Conservation (phyloP, 2,329 filamentous ascomycete genomes). For the Penicillium hordei region DNA sequence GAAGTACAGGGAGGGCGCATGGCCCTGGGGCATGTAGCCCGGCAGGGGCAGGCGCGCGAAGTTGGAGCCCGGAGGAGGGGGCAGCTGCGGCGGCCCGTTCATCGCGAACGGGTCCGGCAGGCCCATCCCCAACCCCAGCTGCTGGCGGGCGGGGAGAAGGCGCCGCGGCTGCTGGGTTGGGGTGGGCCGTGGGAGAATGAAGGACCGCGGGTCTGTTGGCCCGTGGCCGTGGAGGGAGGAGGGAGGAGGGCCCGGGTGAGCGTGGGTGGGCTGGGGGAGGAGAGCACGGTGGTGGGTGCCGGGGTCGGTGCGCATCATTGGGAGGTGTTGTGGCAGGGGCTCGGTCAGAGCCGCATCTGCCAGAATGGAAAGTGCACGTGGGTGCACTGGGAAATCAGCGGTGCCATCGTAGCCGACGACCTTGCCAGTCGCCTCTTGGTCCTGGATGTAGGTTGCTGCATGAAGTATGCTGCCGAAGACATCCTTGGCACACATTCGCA, state of each 20-base stretch:
- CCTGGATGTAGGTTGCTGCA: slow-evolving; percentile 29
- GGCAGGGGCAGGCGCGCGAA: slow-evolving; percentile 37
- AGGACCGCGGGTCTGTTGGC: slow-evolving; percentile 35
- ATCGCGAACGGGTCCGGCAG: slow-evolving; percentile 40
- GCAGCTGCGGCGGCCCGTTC: slow-evolving; percentile 40
- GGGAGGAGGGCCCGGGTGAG: slow-evolving; percentile 14
- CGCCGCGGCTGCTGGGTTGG: slow-evolving; percentile 38
- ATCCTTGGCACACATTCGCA: slow-evolving; percentile 26
- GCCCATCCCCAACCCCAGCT: slow-evolving; percentile 34
- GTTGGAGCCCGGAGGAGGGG: slow-evolving; percentile 41
- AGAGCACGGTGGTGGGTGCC: slow-evolving; percentile 41
- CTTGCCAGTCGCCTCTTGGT: slow-evolving; percentile 3
- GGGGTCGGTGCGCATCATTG: slow-evolving; percentile 43
- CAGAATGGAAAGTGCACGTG: slow-evolving; percentile 36
- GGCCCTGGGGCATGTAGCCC: slow-evolving; percentile 24
- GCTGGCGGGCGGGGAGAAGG: slow-evolving; percentile 38
- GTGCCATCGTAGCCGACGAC: slow-evolving; percentile 7
- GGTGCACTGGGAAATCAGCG: slow-evolving; percentile 12
- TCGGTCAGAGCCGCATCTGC: slow-evolving; percentile 34
- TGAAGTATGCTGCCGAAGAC: slow-evolving; percentile 31
- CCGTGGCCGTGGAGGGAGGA: slow-evolving; percentile 21
- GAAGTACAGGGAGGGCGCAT: slow-evolving; percentile 16
- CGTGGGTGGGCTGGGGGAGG: slow-evolving; percentile 30
- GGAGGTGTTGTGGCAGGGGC: slow-evolving; percentile 34
- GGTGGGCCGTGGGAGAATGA: slow-evolving; percentile 24